Evolutionary conservation across 768 basidiomycete species (phyloP).

Genomic region (Mycena haematopus): DNA sequence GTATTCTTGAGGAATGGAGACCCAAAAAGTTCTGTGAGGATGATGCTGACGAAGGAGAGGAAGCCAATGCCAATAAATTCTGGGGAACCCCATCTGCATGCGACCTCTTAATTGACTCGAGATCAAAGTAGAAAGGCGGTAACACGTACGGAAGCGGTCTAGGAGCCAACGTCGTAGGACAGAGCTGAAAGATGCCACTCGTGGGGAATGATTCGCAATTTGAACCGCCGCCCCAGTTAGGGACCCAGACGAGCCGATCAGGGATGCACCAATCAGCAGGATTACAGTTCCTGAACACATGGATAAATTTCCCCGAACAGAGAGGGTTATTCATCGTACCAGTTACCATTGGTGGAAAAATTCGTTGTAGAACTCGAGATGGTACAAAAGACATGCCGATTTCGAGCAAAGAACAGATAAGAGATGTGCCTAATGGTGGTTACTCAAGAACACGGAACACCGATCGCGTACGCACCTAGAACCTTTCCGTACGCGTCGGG

Average conservation of each 20-base stretch:
- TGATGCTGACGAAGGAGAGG: constrained; percentile 77
- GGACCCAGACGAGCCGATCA: constrained; percentile 74
- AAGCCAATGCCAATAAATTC: constrained; percentile 90
- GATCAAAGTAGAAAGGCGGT: background rate
- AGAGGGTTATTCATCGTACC: constrained; percentile 41
- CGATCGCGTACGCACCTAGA: constrained; percentile 53
- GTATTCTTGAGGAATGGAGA: constrained; percentile 86
- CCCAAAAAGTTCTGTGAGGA: constrained; percentile 83
- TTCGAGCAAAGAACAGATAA: constrained; percentile 81
- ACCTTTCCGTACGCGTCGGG: constrained; percentile 84
- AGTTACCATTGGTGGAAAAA: constrained; percentile 86
- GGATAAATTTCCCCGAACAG: background rate
- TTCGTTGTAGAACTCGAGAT: constrained; percentile 60
- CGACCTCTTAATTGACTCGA: background rate
- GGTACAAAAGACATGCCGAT: constrained; percentile 83
- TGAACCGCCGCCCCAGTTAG: constrained; percentile 86
- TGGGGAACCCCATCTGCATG: constrained; percentile 69
- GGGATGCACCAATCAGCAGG: constrained; percentile 80
- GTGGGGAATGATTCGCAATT: constrained; percentile 71
- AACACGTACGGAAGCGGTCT: constrained; percentile 55
- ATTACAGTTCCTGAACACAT: constrained; percentile 67
- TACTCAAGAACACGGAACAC: background rate
- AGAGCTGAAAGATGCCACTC: constrained; percentile 71
- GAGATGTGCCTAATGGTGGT: constrained; percentile 61
- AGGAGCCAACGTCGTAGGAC: constrained; percentile 75